Conservation (phyloP, 495 filamentous ascomycete species). For the Penicillium roqueforti region DNA sequence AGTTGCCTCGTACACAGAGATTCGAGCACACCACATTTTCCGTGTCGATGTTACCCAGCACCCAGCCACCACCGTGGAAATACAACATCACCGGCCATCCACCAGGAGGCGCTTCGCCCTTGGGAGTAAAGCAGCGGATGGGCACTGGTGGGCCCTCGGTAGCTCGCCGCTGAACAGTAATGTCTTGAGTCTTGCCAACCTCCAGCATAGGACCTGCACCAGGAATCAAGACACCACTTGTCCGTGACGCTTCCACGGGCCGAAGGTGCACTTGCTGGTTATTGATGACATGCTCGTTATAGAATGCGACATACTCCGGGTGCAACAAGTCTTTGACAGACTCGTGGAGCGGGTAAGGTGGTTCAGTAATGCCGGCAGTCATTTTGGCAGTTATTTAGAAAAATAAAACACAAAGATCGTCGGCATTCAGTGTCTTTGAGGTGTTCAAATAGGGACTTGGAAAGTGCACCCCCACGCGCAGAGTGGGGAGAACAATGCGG, state of each 20-base stretch:
- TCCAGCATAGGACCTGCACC: constrained; percentile 49
- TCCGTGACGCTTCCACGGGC: constrained; percentile 49
- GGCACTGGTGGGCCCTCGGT: constrained; percentile 46
- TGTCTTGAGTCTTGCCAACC: constrained; percentile 49
- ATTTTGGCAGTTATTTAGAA: constrained; percentile 22
- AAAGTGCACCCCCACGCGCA: neutral
- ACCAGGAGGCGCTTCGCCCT: constrained; percentile 33
- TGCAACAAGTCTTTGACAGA: constrained; percentile 45
- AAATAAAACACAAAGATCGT: neutral
- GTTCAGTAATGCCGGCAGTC: constrained; percentile 30
- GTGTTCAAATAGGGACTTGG: neutral
- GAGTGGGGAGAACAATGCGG: constrained; percentile 3
- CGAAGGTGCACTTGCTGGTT: constrained; percentile 50
- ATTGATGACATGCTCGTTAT: constrained; percentile 50
- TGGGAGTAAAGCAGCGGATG: constrained; percentile 48
- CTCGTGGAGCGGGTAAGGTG: constrained; percentile 53
- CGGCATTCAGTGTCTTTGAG: neutral
- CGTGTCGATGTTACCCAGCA: constrained; percentile 55
- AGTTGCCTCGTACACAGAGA: constrained; percentile 45
- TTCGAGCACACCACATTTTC: constrained; percentile 57
- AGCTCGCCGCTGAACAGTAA: constrained; percentile 41
- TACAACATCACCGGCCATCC: constrained; percentile 57
- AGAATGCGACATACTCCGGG: constrained; percentile 52
- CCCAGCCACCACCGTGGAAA: constrained; percentile 58
- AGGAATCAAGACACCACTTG: constrained; percentile 49